phyloP scores from a whole-genome alignment of 441 rosid genomes.

The Syzygium syzygioides region DNA sequence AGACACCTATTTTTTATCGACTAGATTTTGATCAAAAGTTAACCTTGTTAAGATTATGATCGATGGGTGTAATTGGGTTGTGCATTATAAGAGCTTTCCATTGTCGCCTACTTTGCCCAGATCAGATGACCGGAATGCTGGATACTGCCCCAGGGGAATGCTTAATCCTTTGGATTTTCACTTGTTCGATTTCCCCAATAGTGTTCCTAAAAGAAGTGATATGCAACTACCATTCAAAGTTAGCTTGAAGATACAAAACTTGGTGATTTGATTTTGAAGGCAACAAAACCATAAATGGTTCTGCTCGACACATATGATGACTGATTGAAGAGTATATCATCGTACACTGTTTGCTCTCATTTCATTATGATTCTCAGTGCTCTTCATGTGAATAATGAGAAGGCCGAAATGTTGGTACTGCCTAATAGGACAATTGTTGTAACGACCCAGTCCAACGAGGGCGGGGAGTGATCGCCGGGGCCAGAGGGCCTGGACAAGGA shows the following conservation, averaged over 20 bases:
- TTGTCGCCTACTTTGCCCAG: no score
- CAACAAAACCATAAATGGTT: conserved; percentile 93
- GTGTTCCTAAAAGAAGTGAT: conserved; percentile 91
- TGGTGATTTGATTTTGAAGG: conserved; percentile 89
- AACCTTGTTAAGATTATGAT: no score
- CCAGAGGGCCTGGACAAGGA: no score
- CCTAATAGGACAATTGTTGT: conserved; percentile 44
- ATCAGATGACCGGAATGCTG: no score
- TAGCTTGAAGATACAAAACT: conserved; percentile 96
- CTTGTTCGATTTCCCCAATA: conserved; percentile 89
- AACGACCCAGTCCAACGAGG: no score
- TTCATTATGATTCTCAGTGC: conserved; percentile 90
- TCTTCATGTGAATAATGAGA: conserved; percentile 88
- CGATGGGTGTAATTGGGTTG: no score
- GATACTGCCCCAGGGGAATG: no score
- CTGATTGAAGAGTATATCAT: conserved; percentile 91
- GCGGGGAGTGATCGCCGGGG: no score
- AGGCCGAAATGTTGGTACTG: conserved; percentile 70
- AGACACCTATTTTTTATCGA: no score
- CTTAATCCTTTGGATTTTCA: no score
- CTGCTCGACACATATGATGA: conserved; percentile 88
- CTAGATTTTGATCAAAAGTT: no score
- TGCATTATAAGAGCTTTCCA: no score
- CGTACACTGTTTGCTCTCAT: conserved; percentile 75
- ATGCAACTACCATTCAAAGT: conserved; percentile 96